Base-by-base conservation (phyloP, 2,329 filamentous ascomycete genomes). In the Clarireedia sp. region DNA sequence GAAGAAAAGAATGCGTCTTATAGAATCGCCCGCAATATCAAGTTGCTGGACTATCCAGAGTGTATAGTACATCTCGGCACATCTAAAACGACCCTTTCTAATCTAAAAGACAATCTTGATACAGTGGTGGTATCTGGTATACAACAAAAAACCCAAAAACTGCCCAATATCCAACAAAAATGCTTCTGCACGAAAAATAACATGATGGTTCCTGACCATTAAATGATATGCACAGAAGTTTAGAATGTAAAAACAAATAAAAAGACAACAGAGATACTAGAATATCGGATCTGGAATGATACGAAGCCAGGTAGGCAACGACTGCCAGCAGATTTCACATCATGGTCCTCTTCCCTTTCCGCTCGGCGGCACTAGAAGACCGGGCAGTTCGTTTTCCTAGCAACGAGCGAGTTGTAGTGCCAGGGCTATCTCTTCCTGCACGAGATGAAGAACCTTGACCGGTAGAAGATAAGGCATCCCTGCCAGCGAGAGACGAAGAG, bases 291-390 rank as follows among this genome's bases (percentile, higher is more conserved):
- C 19, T 10, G 29, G 29, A 33, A 24, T 45, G n/a, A 45, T 45
- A 45, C 1, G 19, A 19, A 17, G n/a, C 9, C 9, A 16, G 21
- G 40, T 14, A 12, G 16, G 12, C 21, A 17, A 41, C 29, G 3
- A 49, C 50, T 47, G 5, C 38, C 19, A 19, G 51, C 21, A 53
- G 37, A n/a, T 29, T 9, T 56, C 62, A 68, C 59, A 65, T 67
- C 64, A 66, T 67, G 44, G 62, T 58, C 46, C 64, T 65, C 23
- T 56, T 61, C 41, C 47, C 59, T 26, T 60, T 61, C 43, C 62
- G 60, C 16, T 66, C 63, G 26, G 59, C 47, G n/a, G 59, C 48
- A 24, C 58, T 59, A 16, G 60, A 61, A 48, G 60, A 56, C 46
- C 64, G 62, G 0, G 23, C 52, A 9, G 52, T 33, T n/a, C 52